These are phyloP conservation scores for Nelumbo lutea DNA, from an alignment of 164 flowering plant genomes.

Conservation along the genomic window DNA sequence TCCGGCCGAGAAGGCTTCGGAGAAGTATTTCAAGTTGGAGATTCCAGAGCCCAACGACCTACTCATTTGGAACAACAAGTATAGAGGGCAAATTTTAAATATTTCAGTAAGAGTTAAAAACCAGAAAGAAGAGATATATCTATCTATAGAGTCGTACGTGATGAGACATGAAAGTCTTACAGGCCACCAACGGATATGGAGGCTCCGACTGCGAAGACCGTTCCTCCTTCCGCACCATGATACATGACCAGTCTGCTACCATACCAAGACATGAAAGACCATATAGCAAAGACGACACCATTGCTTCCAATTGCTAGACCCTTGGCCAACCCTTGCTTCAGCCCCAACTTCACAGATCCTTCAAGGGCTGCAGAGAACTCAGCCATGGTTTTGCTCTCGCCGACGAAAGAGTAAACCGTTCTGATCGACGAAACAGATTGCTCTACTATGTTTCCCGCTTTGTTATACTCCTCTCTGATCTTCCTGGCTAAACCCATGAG, in stretches of 20 bases:
- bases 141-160: background rate
- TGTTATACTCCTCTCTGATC: slow-evolving; percentile 61
- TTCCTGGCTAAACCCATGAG: slow-evolving; percentile 53
- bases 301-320: slow-evolving; percentile 88
- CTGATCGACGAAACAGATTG: slow-evolving; percentile 76
- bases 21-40: slow-evolving; percentile 64
- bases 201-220: slow-evolving; percentile 72
- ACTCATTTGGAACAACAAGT: background rate
- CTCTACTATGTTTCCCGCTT: slow-evolving; percentile 63
- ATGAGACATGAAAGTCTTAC: slow-evolving; percentile 31
- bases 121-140: background rate
- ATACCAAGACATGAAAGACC: slow-evolving; percentile 78
- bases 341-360: slow-evolving; percentile 60
- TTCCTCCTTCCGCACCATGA: slow-evolving; percentile 65
- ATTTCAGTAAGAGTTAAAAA: too few relatives aligned
- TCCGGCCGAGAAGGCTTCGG: slow-evolving; percentile 66
- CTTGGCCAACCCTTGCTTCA: slow-evolving; percentile 70
- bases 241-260: slow-evolving; percentile 79
- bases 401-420: slow-evolving; percentile 83
- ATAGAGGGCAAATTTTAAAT: background rate
- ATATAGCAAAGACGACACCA: slow-evolving; percentile 59
- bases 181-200: slow-evolving; percentile 67
- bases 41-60: slow-evolving; percentile 72
- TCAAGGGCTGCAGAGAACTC: slow-evolving; percentile 60
- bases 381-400: slow-evolving; percentile 52